Base-by-base conservation (phyloP, 345 rosid genomes). In the Gossypium thurberi region DNA sequence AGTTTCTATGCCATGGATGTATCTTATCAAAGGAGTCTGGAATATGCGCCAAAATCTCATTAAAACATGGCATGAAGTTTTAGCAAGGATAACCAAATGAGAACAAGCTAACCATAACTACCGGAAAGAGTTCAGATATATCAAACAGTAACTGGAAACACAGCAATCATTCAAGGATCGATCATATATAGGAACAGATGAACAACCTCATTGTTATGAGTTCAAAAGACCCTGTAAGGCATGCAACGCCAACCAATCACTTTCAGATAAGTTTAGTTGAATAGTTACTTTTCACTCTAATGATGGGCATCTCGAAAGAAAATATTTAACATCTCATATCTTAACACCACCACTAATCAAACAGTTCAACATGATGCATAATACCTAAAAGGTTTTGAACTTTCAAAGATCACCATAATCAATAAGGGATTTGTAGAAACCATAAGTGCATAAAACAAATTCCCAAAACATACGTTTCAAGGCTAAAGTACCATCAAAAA, bases 401-500 rank as follows among this genome's bases (percentile, higher is more conserved):
- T 33, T 33, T 33, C 14, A 20, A 56, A 20, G 26, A 21, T 0
- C 60, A 21, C 26, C 26, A 56, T 56, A 56, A 56, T 56, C 14
- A 8, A 3, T 56, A 3, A 56, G 40, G 40, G 40, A 33, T 33
- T 33, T 44, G 10, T 44, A 44, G 48, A 44, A 44, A 8, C 48
- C 12, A 10, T 44, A 10, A 44, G 11, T 44, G 12, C 12, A 44
- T 44, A 44, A 44, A 44, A 44, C 12, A 44, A 44, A 8, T 44
- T 44, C 48, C 48, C 48, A 44, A 8, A 8, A 44, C 48, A 10
- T 10, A 44, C 1, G 48, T 65, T 51, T 55, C 46, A 63, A 76
- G 69, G 53, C 78, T 60, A 40, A 57, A 69, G 53, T 44, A 76
- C 60, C 52, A 42, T 40, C 68, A 75, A 53, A 62, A 25, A 67